These are phyloP conservation scores for Eucalyptus rudis DNA, from an alignment of 345 rosid species.

Conservation along the genomic window DNA sequence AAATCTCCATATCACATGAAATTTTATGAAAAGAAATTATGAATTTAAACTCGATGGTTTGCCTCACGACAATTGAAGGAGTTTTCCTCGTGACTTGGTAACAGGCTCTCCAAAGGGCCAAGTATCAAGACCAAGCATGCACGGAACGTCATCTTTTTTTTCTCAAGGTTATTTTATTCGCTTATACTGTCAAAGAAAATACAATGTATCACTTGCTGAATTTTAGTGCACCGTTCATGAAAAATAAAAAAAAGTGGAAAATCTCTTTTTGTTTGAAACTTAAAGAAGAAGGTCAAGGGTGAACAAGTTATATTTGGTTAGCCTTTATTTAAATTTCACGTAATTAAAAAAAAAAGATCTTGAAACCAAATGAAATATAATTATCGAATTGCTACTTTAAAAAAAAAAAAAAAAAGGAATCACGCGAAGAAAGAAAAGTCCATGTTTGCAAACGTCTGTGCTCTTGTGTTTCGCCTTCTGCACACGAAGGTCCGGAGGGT, in stretches of 20 bases:
- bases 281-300: background rate
- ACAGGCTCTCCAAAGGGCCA: background rate
- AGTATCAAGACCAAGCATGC: background rate
- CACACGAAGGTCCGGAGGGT: too few relatives aligned
- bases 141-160: background rate
- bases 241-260: too few relatives aligned
- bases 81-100: background rate
- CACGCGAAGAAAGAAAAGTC: too few relatives aligned
- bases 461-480: too few relatives aligned
- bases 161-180: background rate
- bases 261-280: too few relatives aligned
- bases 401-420: too few relatives aligned
- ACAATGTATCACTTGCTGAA: background rate
- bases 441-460: too few relatives aligned
- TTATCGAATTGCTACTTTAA: too few relatives aligned
- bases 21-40: too few relatives aligned
- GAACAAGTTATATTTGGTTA: background rate
- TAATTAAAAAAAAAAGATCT: background rate
- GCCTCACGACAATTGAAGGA: background rate
- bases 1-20: too few relatives aligned
- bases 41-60: background rate
- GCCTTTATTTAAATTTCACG: background rate
- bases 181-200: background rate
- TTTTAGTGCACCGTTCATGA: background rate
- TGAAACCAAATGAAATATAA: background rate